Conservation (phyloP, 1,284 basidiomycete genomes). For the Sutorius eximius region DNA sequence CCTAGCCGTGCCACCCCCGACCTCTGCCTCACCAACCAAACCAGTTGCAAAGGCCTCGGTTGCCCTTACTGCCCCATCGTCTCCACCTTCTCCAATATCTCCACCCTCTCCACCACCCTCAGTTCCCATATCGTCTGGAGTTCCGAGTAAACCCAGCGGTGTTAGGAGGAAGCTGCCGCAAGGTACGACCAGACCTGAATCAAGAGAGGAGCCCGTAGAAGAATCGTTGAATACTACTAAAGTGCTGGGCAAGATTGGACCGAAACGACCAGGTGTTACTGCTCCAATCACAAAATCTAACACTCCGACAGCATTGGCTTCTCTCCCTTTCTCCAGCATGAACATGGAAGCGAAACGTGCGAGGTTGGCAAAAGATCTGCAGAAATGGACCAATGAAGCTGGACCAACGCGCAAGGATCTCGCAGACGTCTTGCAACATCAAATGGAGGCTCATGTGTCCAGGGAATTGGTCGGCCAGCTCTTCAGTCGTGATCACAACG, state of each 20-base stretch:
- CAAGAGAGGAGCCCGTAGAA: slow-evolving; percentile 54
- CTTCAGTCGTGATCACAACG: slow-evolving; percentile 96
- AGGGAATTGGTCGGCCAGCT: slow-evolving; percentile 77
- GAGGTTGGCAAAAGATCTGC: slow-evolving; percentile 78
- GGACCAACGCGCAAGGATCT: slow-evolving; percentile 85
- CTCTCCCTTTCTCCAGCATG: slow-evolving; percentile 65
- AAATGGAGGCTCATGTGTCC: slow-evolving; percentile 87
- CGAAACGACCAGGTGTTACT: slow-evolving; percentile 51
- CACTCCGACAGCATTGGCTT: slow-evolving; percentile 31
- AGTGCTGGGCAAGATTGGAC: slow-evolving; percentile 43
- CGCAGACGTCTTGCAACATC: slow-evolving; percentile 81
- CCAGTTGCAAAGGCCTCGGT: slow-evolving; percentile 25
- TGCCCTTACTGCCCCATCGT: slow-evolving; percentile 12
- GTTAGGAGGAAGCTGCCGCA: slow-evolving; percentile 74
- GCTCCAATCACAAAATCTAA: slow-evolving; percentile 36
- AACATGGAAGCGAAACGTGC: slow-evolving; percentile 73
- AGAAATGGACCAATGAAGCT: slow-evolving; percentile 81
- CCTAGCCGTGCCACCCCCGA: slow-evolving; percentile 31
- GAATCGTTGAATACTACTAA: slow-evolving; percentile 47
- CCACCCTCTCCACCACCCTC: slow-evolving; percentile 41
- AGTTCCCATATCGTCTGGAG: slow-evolving; percentile 32
- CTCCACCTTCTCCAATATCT: slow-evolving; percentile 29
- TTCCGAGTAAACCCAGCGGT: slow-evolving; percentile 52
- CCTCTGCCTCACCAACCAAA: slow-evolving; percentile 28
- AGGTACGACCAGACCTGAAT: slow-evolving; percentile 60